Conservation (phyloP, 75 land plant genomes). For the Cupressus sempervirens region DNA sequence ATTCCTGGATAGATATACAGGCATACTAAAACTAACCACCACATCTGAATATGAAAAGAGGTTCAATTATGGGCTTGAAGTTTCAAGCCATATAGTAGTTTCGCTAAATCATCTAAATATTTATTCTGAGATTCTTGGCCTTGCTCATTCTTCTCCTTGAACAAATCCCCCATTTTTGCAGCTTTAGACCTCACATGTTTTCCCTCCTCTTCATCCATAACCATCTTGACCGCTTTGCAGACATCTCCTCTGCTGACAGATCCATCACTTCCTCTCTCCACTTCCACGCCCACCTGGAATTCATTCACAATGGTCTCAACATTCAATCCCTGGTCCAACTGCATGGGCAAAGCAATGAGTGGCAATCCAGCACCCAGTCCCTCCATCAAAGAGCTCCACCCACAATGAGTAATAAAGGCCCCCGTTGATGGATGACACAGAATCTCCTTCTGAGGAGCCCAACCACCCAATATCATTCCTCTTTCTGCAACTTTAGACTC, state of each 20-base stretch:
- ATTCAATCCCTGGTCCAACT: constrained; percentile 15
- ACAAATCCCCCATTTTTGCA: neutral
- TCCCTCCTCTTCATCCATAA: constrained; percentile 8
- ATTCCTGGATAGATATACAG: too few species aligned
- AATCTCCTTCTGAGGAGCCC: constrained; percentile 22
- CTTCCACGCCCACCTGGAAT: constrained; percentile 15
- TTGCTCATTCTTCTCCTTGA: neutral
- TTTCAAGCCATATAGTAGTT: neutral
- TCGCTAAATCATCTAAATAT: neutral
- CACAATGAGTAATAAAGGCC: constrained; percentile 21
- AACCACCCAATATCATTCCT: constrained; percentile 12
- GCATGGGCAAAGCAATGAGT: constrained; percentile 14
- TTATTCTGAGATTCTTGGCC: neutral
- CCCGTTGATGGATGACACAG: constrained; percentile 15
- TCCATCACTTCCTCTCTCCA: constrained; percentile 9
- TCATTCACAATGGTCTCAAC: constrained; percentile 6
- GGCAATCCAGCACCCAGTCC: constrained; percentile 16
- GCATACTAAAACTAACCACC: too few species aligned
- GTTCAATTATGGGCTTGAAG: neutral
- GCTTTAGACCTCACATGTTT: neutral
- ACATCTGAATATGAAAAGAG: neutral
- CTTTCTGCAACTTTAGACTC: constrained; percentile 3
- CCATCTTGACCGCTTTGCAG: neutral
- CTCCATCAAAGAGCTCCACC: constrained; percentile 26
- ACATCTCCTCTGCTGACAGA: constrained; percentile 13